A percentile compares a stretch with the other conserved stretches of the same genome.
These are phyloP conservation scores for Zasmidium citrigriseum DNA, from an alignment of 2,329 filamentous ascomycete species.

Conservation along the genomic window DNA sequence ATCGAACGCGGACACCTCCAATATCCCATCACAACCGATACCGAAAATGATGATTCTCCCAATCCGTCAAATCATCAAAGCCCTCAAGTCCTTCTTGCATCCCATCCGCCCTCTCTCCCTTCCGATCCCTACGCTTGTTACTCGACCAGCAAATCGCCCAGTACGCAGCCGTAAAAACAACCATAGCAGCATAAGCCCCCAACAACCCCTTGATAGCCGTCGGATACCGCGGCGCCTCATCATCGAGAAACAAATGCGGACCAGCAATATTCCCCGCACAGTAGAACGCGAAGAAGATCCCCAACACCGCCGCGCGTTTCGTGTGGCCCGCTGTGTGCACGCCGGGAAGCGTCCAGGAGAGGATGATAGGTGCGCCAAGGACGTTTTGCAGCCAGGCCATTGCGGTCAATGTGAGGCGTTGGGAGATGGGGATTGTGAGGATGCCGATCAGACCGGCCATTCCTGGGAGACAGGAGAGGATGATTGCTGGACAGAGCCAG, in stretches of 20 bases:
- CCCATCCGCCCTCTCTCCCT: conserved; percentile 4
- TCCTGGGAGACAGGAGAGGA: conserved; percentile 19
- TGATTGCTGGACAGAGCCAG: conserved; percentile 17
- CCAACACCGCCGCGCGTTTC: conserved; percentile 65
- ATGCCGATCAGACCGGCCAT: conserved; percentile 25
- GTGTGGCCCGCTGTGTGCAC: conserved; percentile 53
- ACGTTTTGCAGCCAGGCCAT: conserved; percentile 24
- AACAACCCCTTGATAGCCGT: conserved; percentile 41
- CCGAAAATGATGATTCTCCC: conserved; percentile 15
- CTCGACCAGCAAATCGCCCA: conserved; percentile 10
- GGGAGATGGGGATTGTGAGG: conserved; percentile 17
- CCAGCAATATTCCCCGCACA: conserved; percentile 67
- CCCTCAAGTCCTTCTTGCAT: conserved; percentile 13
- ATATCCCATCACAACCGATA: conserved; percentile 4
- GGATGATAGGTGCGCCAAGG: conserved; percentile 22
- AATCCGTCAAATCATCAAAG: conserved; percentile 16
- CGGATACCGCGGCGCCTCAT: conserved; percentile 60
- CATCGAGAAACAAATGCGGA: conserved; percentile 60
- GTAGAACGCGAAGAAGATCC: conserved; percentile 62
- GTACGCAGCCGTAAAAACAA: conserved; percentile 10
- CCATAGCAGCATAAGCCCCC: conserved; percentile 14
- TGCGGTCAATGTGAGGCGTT: conserved; percentile 20
- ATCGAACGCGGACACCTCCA: neutral
- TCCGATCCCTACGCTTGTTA: conserved; percentile 11
- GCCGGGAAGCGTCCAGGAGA: conserved; percentile 19